phyloP scores from a whole-genome alignment of 2,329 filamentous ascomycete species.

The Calonectria honghensis region DNA sequence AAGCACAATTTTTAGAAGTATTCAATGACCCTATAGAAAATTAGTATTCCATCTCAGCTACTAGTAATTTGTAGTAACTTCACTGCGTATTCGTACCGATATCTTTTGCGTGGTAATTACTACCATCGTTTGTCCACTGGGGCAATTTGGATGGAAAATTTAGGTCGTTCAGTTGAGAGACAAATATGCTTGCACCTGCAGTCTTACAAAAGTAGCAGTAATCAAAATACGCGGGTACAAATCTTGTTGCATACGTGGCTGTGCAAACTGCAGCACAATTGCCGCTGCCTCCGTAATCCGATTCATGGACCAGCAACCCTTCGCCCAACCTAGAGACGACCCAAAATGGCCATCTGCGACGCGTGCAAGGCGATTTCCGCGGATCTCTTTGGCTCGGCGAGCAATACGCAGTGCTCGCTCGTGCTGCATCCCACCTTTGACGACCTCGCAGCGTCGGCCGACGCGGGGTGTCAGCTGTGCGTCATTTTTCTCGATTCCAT shows the following conservation, averaged over 20 bases:
- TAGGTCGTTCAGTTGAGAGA: background rate
- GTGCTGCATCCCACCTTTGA: constrained; percentile 6
- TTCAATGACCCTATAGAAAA: background rate
- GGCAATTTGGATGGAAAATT: background rate
- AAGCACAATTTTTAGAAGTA: background rate
- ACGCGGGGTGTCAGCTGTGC: constrained; percentile 29
- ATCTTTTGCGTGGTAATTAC: background rate
- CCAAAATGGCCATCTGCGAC: constrained; percentile 17
- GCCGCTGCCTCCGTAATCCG: background rate
- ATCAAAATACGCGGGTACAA: constrained; percentile 1
- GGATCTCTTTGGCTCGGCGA: constrained; percentile 19
- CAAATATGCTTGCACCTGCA: background rate
- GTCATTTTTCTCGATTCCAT: constrained; percentile 29
- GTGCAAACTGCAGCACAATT: background rate
- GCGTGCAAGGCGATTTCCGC: constrained; percentile 7
- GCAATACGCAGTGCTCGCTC: constrained; percentile 20
- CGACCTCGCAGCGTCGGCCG: constrained; percentile 15
- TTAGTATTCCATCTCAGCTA: background rate
- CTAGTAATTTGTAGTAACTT: background rate
- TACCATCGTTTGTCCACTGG: background rate
- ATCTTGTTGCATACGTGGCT: constrained; percentile 2
- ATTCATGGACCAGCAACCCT: too few relatives aligned
- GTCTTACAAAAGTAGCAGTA: background rate
- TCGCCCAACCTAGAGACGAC: background rate
- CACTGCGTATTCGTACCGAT: background rate